Evolutionary conservation across 352 stramenopile species (phyloP).

Genomic region (Blastocystis sp.): DNA sequence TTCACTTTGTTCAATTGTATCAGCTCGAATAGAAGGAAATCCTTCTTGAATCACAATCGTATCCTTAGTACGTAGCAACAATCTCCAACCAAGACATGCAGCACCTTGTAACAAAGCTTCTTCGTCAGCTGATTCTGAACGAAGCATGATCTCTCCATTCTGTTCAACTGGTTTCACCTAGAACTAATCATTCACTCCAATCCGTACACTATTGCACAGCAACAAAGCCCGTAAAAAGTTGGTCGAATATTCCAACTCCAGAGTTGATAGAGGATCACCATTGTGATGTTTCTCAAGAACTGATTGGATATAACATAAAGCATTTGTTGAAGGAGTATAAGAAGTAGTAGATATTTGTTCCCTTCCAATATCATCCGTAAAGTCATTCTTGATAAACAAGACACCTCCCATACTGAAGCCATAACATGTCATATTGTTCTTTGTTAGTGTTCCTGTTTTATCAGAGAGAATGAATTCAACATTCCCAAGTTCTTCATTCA

Average conservation of each 20-base stretch:
- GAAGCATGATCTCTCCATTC: constrained; percentile 23
- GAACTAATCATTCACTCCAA: not conserved
- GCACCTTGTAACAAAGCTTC: constrained; percentile 18
- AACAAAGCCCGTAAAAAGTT: constrained; percentile 36
- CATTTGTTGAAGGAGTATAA: not conserved
- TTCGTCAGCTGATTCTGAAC: constrained; percentile 54
- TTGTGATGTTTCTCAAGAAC: not conserved
- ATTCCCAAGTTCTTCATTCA: constrained; percentile 59
- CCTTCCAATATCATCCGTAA: not conserved
- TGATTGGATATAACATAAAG: not conserved
- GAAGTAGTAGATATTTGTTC: not conserved
- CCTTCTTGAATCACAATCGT: constrained; percentile 36
- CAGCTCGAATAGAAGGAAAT: not conserved
- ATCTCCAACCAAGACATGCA: constrained; percentile 23
- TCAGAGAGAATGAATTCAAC: constrained; percentile 62
- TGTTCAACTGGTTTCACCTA: constrained; percentile 60
- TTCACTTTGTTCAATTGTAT: not conserved
- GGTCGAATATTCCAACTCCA: constrained; percentile 3
- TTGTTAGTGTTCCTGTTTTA: constrained; percentile 53
- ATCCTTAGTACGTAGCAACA: constrained; percentile 53
- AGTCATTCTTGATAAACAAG: not conserved
- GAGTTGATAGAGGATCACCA: not conserved
- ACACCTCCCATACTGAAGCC: constrained; percentile 57
- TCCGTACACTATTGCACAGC: constrained; percentile 35
- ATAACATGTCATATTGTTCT: constrained; percentile 58